phyloP scores from a whole-genome alignment of 2,329 filamentous ascomycete genomes.

The Diaporthe australafricana region DNA sequence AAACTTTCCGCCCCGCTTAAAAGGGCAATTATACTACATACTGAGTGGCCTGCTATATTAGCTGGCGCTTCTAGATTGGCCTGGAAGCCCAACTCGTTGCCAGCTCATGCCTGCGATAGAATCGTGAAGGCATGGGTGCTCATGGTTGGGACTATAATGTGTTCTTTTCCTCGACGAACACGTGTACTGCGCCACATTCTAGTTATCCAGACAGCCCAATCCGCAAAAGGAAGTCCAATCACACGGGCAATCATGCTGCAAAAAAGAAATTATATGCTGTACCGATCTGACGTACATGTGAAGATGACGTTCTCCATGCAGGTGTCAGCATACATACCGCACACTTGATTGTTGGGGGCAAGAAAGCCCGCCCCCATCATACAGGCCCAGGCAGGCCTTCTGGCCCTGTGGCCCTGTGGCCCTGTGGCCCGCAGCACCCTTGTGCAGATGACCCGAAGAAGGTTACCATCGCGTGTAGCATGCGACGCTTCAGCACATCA shows the following conservation, averaged over 20 bases:
- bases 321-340: no score
- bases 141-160: background rate
- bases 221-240: background rate
- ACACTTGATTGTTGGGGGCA: no score
- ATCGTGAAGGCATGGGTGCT: background rate
- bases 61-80: background rate
- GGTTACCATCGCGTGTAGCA: background rate
- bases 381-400: no score
- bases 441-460: slow-evolving; percentile 17
- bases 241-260: background rate
- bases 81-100: background rate
- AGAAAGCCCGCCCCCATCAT: no score
- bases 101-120: background rate
- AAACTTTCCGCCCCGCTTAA: slow-evolving; percentile 22
- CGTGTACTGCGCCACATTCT: background rate
- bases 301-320: no score
- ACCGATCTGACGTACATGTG: no score
- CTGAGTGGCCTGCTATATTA: background rate
- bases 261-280: background rate
- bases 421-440: slow-evolving; percentile 2
- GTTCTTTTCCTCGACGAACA: background rate
- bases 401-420: no score
- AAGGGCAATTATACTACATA: background rate
- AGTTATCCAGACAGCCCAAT: no score
- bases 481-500: background rate